Percentiles rank a stretch among this genome's conserved stretches.
Conservation (phyloP, 345 rosid genomes). For the Carallia brachiata region DNA sequence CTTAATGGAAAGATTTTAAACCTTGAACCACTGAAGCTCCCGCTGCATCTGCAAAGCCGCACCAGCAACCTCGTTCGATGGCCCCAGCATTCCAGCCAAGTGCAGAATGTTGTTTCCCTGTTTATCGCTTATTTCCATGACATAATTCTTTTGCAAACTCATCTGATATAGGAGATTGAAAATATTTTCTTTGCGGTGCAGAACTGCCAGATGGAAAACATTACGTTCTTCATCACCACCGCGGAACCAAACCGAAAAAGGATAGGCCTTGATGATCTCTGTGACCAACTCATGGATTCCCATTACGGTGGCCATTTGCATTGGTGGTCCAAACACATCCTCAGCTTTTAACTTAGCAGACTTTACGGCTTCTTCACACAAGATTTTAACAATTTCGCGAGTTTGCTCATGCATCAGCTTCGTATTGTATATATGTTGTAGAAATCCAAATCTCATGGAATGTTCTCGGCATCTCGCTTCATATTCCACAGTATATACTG, state of each 20-base stretch:
- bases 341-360: neutral
- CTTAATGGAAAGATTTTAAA: neutral
- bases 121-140: neutral
- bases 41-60: slow-evolving; percentile 25
- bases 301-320: neutral
- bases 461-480: neutral
- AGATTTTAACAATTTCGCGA: neutral
- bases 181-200: slow-evolving; percentile 8
- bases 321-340: neutral
- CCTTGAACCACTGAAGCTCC: slow-evolving; percentile 2
- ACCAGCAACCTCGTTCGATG: slow-evolving; percentile 16
- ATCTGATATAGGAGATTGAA: slow-evolving; percentile 11
- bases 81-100: slow-evolving; percentile 5
- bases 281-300: slow-evolving; percentile 4
- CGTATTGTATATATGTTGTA: neutral
- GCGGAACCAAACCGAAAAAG: neutral
- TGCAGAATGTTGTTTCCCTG: slow-evolving; percentile 5
- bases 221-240: no score
- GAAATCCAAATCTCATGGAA: neutral
- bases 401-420: neutral
- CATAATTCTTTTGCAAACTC: neutral
- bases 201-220: slow-evolving; percentile 9
- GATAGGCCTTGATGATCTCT: neutral
- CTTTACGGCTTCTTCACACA: neutral
- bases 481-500: no score